These are phyloP conservation scores for Colletotrichum sp. DNA, from an alignment of 2,329 filamentous ascomycete genomes.

Conservation along the genomic window DNA sequence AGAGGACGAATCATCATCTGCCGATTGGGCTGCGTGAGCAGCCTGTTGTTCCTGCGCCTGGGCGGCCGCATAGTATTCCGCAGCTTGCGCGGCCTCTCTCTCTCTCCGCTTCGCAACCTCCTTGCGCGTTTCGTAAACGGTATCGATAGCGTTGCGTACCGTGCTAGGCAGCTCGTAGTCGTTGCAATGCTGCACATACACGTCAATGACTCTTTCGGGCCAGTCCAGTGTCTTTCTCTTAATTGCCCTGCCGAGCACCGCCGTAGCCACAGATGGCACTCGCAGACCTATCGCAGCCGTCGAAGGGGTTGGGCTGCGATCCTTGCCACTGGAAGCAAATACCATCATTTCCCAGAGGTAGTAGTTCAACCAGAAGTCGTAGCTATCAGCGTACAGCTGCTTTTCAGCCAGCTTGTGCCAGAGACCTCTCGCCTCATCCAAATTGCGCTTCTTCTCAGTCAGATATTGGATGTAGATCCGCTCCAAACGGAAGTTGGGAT, in stretches of 20 bases:
- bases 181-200: slow-evolving; percentile 82
- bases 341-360: slow-evolving; percentile 89
- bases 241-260: slow-evolving; percentile 75
- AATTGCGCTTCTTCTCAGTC: slow-evolving; percentile 80
- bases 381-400: slow-evolving; percentile 74
- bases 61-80: slow-evolving; percentile 54
- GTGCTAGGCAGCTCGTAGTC: slow-evolving; percentile 84
- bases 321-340: slow-evolving; percentile 55
- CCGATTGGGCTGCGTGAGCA: slow-evolving; percentile 28
- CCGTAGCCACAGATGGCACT: slow-evolving; percentile 76
- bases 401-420: slow-evolving; percentile 74
- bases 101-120: slow-evolving; percentile 67
- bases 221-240: slow-evolving; percentile 69
- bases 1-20: slow-evolving; percentile 39
- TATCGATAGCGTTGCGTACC: slow-evolving; percentile 75
- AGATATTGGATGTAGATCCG: slow-evolving; percentile 92
- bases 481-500: slow-evolving; percentile 87
- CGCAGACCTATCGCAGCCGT: slow-evolving; percentile 54
- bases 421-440: slow-evolving; percentile 76
- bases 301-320: slow-evolving; percentile 57
- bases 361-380: slow-evolving; percentile 93
- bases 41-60: slow-evolving; percentile 37
- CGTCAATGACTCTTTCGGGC: slow-evolving; percentile 76
- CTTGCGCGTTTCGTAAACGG: slow-evolving; percentile 72
- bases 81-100: slow-evolving; percentile 66